A percentile compares a stretch with the other conserved stretches of the same genome.
Evolutionary conservation across 805 yeast genomes (phyloP).

Genomic region (Teunomyces gatunensis): DNA sequence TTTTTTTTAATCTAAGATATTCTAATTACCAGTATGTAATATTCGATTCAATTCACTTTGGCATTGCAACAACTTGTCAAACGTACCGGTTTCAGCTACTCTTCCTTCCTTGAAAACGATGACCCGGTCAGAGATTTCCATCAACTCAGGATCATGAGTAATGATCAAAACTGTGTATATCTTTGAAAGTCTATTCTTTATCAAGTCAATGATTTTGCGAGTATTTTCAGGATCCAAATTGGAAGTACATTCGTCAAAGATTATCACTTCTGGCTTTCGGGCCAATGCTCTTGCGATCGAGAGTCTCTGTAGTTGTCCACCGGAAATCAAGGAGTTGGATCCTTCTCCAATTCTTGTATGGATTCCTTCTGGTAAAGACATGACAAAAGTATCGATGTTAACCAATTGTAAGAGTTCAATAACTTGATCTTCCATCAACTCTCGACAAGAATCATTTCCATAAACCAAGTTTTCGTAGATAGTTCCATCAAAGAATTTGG

Average conservation of each 20-base stretch:
- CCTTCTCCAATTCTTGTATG: slow-evolving; percentile 56
- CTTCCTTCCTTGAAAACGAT: slow-evolving; percentile 50
- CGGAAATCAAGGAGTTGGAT: slow-evolving; percentile 55
- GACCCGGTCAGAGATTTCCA: slow-evolving; percentile 53
- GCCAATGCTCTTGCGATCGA: slow-evolving; percentile 81
- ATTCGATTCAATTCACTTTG: slow-evolving; percentile 25
- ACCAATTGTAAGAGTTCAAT: slow-evolving; percentile 41
- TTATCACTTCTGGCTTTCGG: slow-evolving; percentile 58
- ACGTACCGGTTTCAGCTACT: slow-evolving; percentile 46
- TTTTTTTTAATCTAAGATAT: neutral
- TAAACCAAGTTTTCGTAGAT: slow-evolving; percentile 69
- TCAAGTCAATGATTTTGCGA: slow-evolving; percentile 45
- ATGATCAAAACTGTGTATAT: slow-evolving; percentile 52
- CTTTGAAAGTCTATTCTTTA: slow-evolving; percentile 34
- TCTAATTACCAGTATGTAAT: neutral
- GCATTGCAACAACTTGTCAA: slow-evolving; percentile 18
- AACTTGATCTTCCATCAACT: slow-evolving; percentile 29
- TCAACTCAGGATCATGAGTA: slow-evolving; percentile 72
- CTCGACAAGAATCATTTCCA: slow-evolving; percentile 35
- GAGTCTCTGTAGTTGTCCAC: slow-evolving; percentile 87
- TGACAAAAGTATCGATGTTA: slow-evolving; percentile 54
- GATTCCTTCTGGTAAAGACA: slow-evolving; percentile 54
- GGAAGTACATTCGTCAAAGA: slow-evolving; percentile 89
- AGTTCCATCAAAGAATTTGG: slow-evolving; percentile 70
- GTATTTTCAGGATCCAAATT: slow-evolving; percentile 73